Conservation (phyloP, 2,329 filamentous ascomycete species). For the Fusarium stilboides region DNA sequence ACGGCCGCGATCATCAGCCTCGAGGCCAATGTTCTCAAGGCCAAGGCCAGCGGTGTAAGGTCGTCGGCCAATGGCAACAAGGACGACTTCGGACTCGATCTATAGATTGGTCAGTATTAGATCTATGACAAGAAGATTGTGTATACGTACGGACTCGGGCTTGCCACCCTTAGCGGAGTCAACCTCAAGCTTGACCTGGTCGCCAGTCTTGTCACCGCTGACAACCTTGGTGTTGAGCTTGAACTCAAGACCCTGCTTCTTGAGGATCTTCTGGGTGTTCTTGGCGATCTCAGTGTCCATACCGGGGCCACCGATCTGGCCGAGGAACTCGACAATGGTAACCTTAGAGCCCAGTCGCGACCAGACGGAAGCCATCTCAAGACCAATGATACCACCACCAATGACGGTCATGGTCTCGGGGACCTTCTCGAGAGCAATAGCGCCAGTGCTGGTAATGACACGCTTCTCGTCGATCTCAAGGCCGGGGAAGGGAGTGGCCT, state of each 20-base stretch:
- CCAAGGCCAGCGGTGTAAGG: conserved; percentile 94
- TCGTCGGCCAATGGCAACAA: conserved; percentile 95
- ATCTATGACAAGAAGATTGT: conserved; percentile 2
- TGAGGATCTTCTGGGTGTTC: conserved; percentile 89
- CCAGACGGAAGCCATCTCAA: conserved; percentile 99
- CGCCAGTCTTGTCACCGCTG: conserved; percentile 84
- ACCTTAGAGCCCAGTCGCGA: conserved; percentile 93
- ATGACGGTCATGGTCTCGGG: conserved; percentile 98
- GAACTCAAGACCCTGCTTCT: conserved; percentile 98
- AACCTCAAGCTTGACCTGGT: conserved; percentile 84
- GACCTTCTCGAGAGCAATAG: conserved; percentile 89
- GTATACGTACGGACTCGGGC: conserved; percentile 81
- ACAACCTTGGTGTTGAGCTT: conserved; percentile 97
- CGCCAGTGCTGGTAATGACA: conserved; percentile 96
- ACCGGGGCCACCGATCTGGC: conserved; percentile 96
- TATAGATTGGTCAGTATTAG: conserved; percentile 56
- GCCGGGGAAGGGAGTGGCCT: conserved; percentile 96
- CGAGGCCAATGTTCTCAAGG: conserved; percentile 93
- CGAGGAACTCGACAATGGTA: conserved; percentile 96
- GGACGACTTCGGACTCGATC: conserved; percentile 94
- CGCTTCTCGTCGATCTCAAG: conserved; percentile 97
- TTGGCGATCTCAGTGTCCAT: conserved; percentile 98
- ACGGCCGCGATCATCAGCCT: conserved; percentile 92
- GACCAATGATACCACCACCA: conserved; percentile 97
- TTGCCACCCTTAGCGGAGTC: conserved; percentile 98